These are phyloP conservation scores for Knoxdaviesia proteae DNA, from an alignment of 2,329 filamentous ascomycete species.

Conservation along the genomic window DNA sequence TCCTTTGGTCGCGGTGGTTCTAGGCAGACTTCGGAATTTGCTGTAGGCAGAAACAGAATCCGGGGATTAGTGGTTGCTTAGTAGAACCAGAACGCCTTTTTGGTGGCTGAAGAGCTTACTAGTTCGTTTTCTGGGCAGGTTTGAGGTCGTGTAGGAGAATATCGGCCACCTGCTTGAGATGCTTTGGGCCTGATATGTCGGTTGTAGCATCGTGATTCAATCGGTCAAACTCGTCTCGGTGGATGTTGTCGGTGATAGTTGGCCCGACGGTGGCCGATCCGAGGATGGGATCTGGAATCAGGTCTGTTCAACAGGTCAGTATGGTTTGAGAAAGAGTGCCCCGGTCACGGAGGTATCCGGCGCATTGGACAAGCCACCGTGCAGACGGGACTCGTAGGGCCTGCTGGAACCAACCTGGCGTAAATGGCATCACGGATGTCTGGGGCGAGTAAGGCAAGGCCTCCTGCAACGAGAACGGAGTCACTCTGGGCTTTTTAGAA, in stretches of 20 bases:
- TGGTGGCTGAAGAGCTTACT: slow-evolving; percentile 21
- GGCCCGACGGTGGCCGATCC: slow-evolving; percentile 32
- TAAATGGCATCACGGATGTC: slow-evolving; percentile 59
- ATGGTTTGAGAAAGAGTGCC: slow-evolving; percentile 6
- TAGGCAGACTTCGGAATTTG: slow-evolving; percentile 24
- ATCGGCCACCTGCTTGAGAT: slow-evolving; percentile 49
- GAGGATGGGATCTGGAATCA: slow-evolving; percentile 43
- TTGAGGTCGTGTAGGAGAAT: slow-evolving; percentile 58
- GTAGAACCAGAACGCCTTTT: neutral
- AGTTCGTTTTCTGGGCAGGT: slow-evolving; percentile 47
- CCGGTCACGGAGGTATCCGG: too few species aligned
- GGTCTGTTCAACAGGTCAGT: slow-evolving; percentile 22
- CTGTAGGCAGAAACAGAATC: slow-evolving; percentile 13
- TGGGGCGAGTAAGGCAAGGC: slow-evolving; percentile 68
- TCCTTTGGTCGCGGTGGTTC: slow-evolving; percentile 4
- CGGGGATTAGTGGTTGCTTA: slow-evolving; percentile 8
- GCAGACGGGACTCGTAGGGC: too few species aligned
- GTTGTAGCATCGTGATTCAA: slow-evolving; percentile 50
- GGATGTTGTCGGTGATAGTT: slow-evolving; percentile 28
- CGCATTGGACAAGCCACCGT: too few species aligned
- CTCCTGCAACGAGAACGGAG: slow-evolving; percentile 45
- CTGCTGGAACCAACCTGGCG: slow-evolving; percentile 33
- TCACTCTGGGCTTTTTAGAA: too few species aligned
- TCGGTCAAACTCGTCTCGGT: slow-evolving; percentile 35
- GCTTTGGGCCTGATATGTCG: slow-evolving; percentile 36